Evolutionary conservation across 1,284 basidiomycete genomes (phyloP), one percentile per base, ranked within the genome.

Genomic region (Afroboletus lepidellus): DNA sequence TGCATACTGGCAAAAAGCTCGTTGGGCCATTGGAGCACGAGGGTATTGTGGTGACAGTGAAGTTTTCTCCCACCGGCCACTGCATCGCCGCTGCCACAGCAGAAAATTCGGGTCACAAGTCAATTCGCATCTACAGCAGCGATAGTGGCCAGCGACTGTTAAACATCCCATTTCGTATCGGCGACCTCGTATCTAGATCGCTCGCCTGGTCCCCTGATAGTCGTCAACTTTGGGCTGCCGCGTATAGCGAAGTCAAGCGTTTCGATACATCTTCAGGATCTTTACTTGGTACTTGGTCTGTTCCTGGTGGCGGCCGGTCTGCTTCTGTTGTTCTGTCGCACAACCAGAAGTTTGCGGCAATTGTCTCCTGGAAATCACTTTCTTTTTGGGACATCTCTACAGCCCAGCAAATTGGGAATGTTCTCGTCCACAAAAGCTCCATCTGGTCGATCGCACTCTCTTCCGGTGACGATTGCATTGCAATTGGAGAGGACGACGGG

Each of bases 21-120:
- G 20, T 33, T 1, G 53, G 53, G 0, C 53, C 53, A 0, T 29
- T 54, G 7, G 20, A 20, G 11, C 51, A 53, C 8, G 15, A 41
- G 1, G 36, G 30, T n/a, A 11, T 1, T 3, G 51, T 53, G 11
- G 32, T 37, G 11, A 27, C 32, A 3, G 51, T 53, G n/a, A 20
- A 16, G 2, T 54, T 47, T 20, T 46, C 53, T 16, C 44, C 51
- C 0, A 24, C 11, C 0, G 43, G 37, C 8, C 13, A 24, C 15
- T 21, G 55, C 38, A 29, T 55, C n/a, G 54, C 54, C 20, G 57
- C 55, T 7, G 39, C 39, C 15, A 21, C 46, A 0, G 29, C 23
- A 9, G 41, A 51, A 25, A 37, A 20, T 20, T 27, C 34, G 0
- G 42, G 32, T 3, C 20, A 16, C 2, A 46, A 38, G 41, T 45